These are phyloP conservation scores for Penicillium canescens DNA, from an alignment of 495 filamentous ascomycete species.

Conservation along the genomic window DNA sequence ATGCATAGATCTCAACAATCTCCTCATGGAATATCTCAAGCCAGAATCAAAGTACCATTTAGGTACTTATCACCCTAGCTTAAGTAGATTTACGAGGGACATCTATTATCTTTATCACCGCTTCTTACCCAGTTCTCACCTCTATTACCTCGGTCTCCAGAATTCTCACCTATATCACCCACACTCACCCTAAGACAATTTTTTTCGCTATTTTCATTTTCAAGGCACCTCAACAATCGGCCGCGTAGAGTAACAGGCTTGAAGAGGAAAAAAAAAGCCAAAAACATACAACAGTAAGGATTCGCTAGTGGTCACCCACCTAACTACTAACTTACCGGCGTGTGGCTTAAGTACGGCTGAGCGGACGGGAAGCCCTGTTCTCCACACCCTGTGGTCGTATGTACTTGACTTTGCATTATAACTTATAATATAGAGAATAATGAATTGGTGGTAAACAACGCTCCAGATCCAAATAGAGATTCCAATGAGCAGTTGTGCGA, in stretches of 20 bases:
- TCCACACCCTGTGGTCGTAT: conserved; percentile 20
- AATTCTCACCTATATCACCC: conserved; percentile 13
- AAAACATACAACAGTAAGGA: too few species aligned
- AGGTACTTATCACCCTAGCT: background rate
- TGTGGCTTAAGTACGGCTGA: background rate
- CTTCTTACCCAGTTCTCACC: conserved; percentile 8
- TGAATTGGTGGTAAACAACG: too few species aligned
- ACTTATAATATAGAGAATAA: too few species aligned
- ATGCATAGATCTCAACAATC: too few species aligned
- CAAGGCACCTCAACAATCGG: conserved; percentile 12
- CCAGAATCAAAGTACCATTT: background rate
- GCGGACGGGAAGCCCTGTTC: conserved; percentile 13
- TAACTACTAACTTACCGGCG: too few species aligned
- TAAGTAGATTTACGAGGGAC: too few species aligned
- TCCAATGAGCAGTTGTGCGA: too few species aligned
- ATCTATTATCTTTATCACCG: too few species aligned
- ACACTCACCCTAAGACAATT: conserved; percentile 9
- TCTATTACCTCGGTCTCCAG: conserved; percentile 1
- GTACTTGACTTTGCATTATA: too few species aligned
- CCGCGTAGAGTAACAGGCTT: background rate
- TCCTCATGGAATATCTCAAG: background rate
- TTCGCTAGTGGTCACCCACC: too few species aligned
- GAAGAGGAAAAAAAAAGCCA: too few species aligned
- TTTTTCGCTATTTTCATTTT: background rate
- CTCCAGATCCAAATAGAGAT: too few species aligned